Evolutionary conservation across 2,329 filamentous ascomycete species (phyloP).

Genomic region (Fusarium caatingaense): DNA sequence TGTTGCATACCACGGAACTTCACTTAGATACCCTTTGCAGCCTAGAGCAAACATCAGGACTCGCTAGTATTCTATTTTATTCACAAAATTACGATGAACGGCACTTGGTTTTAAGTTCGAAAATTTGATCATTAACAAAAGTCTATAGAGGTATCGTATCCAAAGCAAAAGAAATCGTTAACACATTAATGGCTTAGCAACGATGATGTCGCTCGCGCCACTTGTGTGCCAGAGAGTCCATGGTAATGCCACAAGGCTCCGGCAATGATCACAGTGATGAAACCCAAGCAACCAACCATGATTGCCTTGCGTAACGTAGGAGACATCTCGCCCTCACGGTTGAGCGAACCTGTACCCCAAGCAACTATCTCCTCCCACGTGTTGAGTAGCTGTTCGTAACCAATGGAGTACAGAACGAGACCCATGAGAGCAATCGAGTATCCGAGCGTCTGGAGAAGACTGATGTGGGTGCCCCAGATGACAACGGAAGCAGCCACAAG

Average conservation of each 20-base stretch:
- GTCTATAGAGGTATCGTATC: conserved; percentile 34
- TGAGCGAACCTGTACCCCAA: conserved; percentile 43
- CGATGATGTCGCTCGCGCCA: conserved; percentile 34
- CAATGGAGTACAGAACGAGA: conserved; percentile 62
- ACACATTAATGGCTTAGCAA: conserved; percentile 39
- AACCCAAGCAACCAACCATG: conserved; percentile 40
- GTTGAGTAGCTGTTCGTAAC: conserved; percentile 51
- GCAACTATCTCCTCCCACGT: conserved; percentile 35
- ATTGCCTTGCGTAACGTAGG: conserved; percentile 38
- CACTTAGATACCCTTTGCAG: conserved; percentile 35
- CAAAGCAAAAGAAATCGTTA: conserved; percentile 18
- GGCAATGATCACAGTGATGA: conserved; percentile 45
- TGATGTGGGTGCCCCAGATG: conserved; percentile 80
- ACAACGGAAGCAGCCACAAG: conserved; percentile 81
- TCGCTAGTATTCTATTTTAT: background rate
- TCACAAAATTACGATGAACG: background rate
- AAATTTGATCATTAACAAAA: conserved; percentile 36
- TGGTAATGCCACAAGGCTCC: conserved; percentile 44
- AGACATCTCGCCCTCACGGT: conserved; percentile 39
- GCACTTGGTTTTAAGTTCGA: background rate
- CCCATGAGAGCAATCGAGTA: conserved; percentile 75
- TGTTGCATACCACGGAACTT: background rate
- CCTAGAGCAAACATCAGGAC: background rate
- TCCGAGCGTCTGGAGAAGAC: conserved; percentile 77
- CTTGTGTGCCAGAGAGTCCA: conserved; percentile 31